Base-by-base conservation (phyloP, 495 filamentous ascomycete species). In the Venustampulla echinocandica region DNA sequence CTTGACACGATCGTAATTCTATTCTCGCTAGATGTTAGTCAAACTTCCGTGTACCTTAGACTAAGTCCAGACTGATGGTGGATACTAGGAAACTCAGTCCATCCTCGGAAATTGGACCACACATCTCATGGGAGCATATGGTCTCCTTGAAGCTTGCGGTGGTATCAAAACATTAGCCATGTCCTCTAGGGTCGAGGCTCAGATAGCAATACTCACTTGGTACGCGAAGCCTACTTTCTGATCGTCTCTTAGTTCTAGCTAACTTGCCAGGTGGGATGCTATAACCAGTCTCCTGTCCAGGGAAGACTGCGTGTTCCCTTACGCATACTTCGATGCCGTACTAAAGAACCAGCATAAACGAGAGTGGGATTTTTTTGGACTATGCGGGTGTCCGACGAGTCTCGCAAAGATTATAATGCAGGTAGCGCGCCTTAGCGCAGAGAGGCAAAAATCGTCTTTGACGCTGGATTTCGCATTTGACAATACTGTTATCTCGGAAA, bases 141-240 rank as follows among this genome's bases (percentile, higher is more conserved):
- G 44, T 17, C 23, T 52, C 19, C 21, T 52, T 32, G 49, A 52
- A 20, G 37, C 42, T 3, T 27, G 42, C 20, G 33, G 37, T 43
- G 15, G 25, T 25, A 33, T 46, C 14, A 30, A 46, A 25, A 9
- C 7, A 14, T 36, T 46, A 19, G 11, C 27, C 15, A 37, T 13
- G 14, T 39, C 42, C 4, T 18, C 49, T n/a, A 46, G 43, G 49
- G 42, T 54, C 9, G 39, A 55, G 27, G 54, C 58, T 10, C 60
- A 62, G 36, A 49, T 62, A 28, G 57, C 28, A 18, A 56, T 63
- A 49, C 35, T 63, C 25, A 20, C 54, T 0, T 63, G 60, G 60
- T 61, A 57, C 36, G 42, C 55, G 27, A 30, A 30, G 13, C 13
- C 13, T 13, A 30, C 27, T 30, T 30, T 30, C 32, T 39, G 21